Evolutionary conservation across 1,284 basidiomycete genomes (phyloP).

Genomic region (Ustilago vetiveriae): DNA sequence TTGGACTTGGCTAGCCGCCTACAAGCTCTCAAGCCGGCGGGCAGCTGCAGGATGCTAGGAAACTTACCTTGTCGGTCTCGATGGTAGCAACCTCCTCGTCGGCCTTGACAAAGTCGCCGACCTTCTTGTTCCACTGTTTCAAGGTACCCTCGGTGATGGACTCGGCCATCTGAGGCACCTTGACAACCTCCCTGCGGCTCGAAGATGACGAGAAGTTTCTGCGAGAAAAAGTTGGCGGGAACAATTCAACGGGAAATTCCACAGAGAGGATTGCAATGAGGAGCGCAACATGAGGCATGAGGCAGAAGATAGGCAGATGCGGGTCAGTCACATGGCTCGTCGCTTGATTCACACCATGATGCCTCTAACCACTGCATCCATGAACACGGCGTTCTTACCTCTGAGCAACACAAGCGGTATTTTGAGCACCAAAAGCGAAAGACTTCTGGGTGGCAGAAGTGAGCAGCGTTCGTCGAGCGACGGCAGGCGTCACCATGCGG

Average conservation of each 20-base stretch:
- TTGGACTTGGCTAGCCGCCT: too few relatives aligned
- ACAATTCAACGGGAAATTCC: too few relatives aligned
- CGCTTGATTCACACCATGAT: too few relatives aligned
- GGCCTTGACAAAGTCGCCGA: slow-evolving; percentile 86
- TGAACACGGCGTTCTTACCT: slow-evolving; percentile 41
- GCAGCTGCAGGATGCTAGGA: background rate
- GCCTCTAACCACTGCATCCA: too few relatives aligned
- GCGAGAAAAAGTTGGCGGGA: background rate
- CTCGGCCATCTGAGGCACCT: slow-evolving; percentile 99
- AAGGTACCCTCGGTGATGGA: slow-evolving; percentile 98
- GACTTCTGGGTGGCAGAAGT: slow-evolving; percentile 29
- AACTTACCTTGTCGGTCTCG: slow-evolving; percentile 93
- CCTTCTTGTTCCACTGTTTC: slow-evolving; percentile 93
- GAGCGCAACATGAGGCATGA: too few relatives aligned
- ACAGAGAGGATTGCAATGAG: too few relatives aligned
- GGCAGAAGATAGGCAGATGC: too few relatives aligned
- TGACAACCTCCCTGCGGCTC: slow-evolving; percentile 76
- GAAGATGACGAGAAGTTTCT: slow-evolving; percentile 49
- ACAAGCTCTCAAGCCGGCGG: too few relatives aligned
- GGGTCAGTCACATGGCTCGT: too few relatives aligned
- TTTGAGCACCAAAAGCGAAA: slow-evolving; percentile 27
- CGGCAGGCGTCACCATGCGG: slow-evolving; percentile 36
- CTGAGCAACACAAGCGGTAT: slow-evolving; percentile 25
- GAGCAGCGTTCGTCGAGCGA: slow-evolving; percentile 44
- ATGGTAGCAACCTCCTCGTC: slow-evolving; percentile 98